Conservation (phyloP, 768 basidiomycete species). For the Phaffia tasmanica region DNA sequence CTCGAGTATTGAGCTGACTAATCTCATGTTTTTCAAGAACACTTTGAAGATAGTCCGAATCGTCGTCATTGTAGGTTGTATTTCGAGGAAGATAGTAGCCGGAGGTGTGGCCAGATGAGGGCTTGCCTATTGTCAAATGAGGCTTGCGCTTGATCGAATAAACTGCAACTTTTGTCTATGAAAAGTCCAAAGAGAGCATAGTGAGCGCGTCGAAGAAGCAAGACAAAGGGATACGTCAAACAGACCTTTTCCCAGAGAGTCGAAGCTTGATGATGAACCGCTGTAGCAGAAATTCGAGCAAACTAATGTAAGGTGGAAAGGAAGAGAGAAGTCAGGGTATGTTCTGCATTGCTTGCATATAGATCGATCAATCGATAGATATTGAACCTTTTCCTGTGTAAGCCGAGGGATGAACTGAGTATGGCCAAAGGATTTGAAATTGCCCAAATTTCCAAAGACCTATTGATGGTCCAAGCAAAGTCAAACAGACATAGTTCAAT, state of each 20-base stretch:
- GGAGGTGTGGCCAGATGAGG: slow-evolving; percentile 55
- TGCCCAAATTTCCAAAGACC: slow-evolving; percentile 9
- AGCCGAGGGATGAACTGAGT: slow-evolving; percentile 75
- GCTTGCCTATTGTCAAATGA: slow-evolving; percentile 67
- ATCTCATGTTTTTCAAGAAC: slow-evolving; percentile 65
- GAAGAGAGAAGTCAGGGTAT: slow-evolving; percentile 50
- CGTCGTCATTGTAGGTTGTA: slow-evolving; percentile 61
- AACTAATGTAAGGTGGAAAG: slow-evolving; percentile 41
- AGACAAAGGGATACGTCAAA: slow-evolving; percentile 2
- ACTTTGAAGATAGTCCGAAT: slow-evolving; percentile 54
- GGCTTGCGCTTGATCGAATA: slow-evolving; percentile 57
- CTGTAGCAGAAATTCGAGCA: too few species aligned
- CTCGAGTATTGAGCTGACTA: slow-evolving; percentile 73
- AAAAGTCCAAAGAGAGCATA: not conserved
- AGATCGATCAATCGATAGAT: slow-evolving; percentile 48
- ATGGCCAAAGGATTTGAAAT: slow-evolving; percentile 51
- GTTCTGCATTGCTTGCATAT: slow-evolving; percentile 48
- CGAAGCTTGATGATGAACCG: too few species aligned
- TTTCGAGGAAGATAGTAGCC: slow-evolving; percentile 72
- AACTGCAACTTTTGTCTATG: slow-evolving; percentile 61
- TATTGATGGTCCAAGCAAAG: too few species aligned
- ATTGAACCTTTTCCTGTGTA: slow-evolving; percentile 52
- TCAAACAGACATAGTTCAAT: not conserved
- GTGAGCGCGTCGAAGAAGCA: not conserved
- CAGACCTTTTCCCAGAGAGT: not conserved